These are phyloP conservation scores for Cryphonectria naterciae DNA, from an alignment of 2,329 filamentous ascomycete genomes.

Conservation along the genomic window DNA sequence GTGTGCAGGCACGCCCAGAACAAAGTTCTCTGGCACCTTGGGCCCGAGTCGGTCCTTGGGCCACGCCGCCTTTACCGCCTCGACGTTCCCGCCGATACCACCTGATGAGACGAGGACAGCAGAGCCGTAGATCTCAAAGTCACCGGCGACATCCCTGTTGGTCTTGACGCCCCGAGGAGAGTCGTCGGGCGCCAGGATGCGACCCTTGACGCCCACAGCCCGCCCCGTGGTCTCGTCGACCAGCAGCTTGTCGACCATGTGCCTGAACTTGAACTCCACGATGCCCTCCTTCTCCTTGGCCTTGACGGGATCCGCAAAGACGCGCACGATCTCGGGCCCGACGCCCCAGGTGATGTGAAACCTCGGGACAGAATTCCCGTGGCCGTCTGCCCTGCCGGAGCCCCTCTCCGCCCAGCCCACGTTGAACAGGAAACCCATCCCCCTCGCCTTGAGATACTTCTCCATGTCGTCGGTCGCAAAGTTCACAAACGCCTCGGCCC, in stretches of 20 bases:
- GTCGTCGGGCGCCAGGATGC: slow-evolving; percentile 56
- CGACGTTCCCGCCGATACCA: slow-evolving; percentile 65
- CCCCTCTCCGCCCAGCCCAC: slow-evolving; percentile 67
- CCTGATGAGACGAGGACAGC: slow-evolving; percentile 60
- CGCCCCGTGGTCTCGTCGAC: slow-evolving; percentile 54
- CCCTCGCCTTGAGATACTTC: slow-evolving; percentile 56
- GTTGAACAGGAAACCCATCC: slow-evolving; percentile 56
- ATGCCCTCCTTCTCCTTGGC: slow-evolving; percentile 56
- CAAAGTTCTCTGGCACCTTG: slow-evolving; percentile 58
- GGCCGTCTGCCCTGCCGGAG: slow-evolving; percentile 57
- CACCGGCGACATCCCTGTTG: slow-evolving; percentile 50
- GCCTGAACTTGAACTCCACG: slow-evolving; percentile 59
- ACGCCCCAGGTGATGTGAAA: slow-evolving; percentile 67
- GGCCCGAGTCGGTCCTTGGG: slow-evolving; percentile 61
- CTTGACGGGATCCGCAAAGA: slow-evolving; percentile 60
- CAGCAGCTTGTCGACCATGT: slow-evolving; percentile 60
- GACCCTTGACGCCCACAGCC: slow-evolving; percentile 57
- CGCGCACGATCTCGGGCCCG: slow-evolving; percentile 61
- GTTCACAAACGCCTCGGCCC: slow-evolving; percentile 67
- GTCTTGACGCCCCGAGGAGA: slow-evolving; percentile 56
- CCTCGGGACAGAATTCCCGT: slow-evolving; percentile 66
- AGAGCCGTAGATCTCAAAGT: slow-evolving; percentile 57
- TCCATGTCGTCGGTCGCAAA: slow-evolving; percentile 65
- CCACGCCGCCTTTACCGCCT: slow-evolving; percentile 61
- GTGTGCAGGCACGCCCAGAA: slow-evolving; percentile 64